Evolutionary conservation across 116 monocot genomes (phyloP).

Genomic region (Cymodocea nodosa): DNA sequence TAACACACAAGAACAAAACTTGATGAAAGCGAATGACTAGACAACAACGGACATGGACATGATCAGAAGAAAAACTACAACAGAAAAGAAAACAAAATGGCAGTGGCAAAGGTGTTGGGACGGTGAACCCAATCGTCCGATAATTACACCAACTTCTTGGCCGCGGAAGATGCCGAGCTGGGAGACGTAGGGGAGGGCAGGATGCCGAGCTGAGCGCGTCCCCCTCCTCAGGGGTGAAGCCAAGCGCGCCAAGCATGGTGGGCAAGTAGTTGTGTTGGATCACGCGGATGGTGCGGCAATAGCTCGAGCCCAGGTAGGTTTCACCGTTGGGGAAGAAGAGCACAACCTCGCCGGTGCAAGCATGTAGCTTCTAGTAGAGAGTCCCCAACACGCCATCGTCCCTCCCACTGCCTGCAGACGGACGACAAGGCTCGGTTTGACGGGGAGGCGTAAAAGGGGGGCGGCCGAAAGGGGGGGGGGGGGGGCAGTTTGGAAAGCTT

Average conservation of each 20-base stretch:
- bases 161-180: no score
- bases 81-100: no score
- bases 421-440: neutral
- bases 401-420: conserved; percentile 1
- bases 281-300: conserved; percentile 13
- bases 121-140: no score
- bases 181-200: conserved; percentile 3
- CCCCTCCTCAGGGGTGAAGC: conserved; percentile 20
- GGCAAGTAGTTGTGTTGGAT: conserved; percentile 23
- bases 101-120: no score
- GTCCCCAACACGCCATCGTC: conserved; percentile 9
- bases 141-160: no score
- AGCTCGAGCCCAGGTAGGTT: conserved; percentile 9
- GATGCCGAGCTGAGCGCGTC: conserved; percentile 1
- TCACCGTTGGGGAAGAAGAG: conserved; percentile 24
- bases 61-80: no score
- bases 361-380: conserved; percentile 6
- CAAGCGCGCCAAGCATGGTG: conserved; percentile 13
- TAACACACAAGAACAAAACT: no score
- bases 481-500: no score
- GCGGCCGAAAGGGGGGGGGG: no score
- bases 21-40: no score
- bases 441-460: no score
- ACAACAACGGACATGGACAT: no score
- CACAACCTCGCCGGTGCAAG: conserved; percentile 14